phyloP scores from a whole-genome alignment of 2,329 filamentous ascomycete genomes.

The Sarocladiaceae sp. region DNA sequence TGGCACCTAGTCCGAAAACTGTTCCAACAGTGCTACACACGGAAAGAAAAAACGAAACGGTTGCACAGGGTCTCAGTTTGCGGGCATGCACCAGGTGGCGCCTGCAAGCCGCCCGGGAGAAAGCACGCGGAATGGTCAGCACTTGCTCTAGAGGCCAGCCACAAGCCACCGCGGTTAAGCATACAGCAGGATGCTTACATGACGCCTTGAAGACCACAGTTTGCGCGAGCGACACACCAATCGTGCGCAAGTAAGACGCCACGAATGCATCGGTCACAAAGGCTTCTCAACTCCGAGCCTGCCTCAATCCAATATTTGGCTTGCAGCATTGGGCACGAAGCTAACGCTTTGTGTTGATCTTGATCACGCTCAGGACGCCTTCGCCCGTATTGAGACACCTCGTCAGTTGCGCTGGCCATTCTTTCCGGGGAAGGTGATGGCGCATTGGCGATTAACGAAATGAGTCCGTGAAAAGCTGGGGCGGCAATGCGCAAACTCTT shows the following conservation, averaged over 20 bases:
- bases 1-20: no score
- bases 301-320: background rate
- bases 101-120: background rate
- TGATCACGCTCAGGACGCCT: no score
- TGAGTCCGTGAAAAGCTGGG: no score
- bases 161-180: background rate
- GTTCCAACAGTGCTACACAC: background rate
- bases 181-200: no score
- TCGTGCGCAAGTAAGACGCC: background rate
- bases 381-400: no score
- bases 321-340: background rate
- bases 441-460: no score
- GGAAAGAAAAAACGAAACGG: no score
- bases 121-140: background rate
- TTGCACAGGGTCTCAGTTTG: no score
- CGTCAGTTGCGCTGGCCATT: no score
- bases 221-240: background rate
- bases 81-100: background rate
- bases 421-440: no score
- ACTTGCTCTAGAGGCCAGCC: background rate
- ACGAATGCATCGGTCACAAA: background rate
- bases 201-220: background rate
- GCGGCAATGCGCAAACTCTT: no score
- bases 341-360: no score
- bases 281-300: background rate